Percentiles rank a stretch among this genome's conserved stretches.
These are phyloP conservation scores for Barnettozyma pratensis DNA, from an alignment of 805 yeast genomes.

Conservation along the genomic window DNA sequence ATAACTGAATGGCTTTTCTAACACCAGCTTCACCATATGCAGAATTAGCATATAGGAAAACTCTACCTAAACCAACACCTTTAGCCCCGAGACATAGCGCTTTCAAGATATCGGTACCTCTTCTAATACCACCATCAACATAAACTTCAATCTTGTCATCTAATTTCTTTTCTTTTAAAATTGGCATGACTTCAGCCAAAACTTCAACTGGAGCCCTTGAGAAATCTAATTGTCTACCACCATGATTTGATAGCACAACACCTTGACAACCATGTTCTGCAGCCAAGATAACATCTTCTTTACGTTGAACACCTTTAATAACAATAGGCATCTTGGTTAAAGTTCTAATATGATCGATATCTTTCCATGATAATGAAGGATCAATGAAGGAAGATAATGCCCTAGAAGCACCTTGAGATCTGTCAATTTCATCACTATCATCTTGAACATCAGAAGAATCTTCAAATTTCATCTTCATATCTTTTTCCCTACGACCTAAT, in stretches of 20 bases:
- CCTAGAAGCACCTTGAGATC: slow-evolving; percentile 77
- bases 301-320: slow-evolving; percentile 80
- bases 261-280: slow-evolving; percentile 69
- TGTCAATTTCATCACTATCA: slow-evolving; percentile 48
- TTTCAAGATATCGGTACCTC: slow-evolving; percentile 63
- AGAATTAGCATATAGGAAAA: slow-evolving; percentile 58
- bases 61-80: slow-evolving; percentile 68
- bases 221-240: slow-evolving; percentile 84
- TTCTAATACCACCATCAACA: slow-evolving; percentile 65
- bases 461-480: slow-evolving; percentile 59
- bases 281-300: slow-evolving; percentile 73
- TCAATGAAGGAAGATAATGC: slow-evolving; percentile 86
- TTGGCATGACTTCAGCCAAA: slow-evolving; percentile 62
- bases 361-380: slow-evolving; percentile 60
- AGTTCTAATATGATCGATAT: slow-evolving; percentile 48
- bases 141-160: slow-evolving; percentile 50
- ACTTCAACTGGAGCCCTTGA: slow-evolving; percentile 75
- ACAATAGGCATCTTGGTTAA: slow-evolving; percentile 62
- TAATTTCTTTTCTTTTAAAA: slow-evolving; percentile 39
- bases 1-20: slow-evolving; percentile 49
- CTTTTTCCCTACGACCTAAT: slow-evolving; percentile 88
- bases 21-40: slow-evolving; percentile 65
- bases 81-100: slow-evolving; percentile 67
- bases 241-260: slow-evolving; percentile 83
- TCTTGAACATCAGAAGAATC: slow-evolving; percentile 45